These are phyloP conservation scores for Lepidium africanum DNA, from an alignment of 345 rosid genomes.

Conservation along the genomic window DNA sequence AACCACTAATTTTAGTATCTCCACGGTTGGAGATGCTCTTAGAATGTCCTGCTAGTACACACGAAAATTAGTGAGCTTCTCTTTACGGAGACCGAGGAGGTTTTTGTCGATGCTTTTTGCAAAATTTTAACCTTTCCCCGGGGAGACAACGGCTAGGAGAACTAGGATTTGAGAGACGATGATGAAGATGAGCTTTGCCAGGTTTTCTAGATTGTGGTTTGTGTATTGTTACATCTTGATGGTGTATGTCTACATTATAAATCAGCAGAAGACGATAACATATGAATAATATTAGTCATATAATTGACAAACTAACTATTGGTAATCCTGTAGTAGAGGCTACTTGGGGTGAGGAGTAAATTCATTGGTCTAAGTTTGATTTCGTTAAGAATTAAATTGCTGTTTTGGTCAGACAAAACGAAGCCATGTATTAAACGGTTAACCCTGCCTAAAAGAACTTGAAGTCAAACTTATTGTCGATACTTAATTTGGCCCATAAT, in stretches of 20 bases:
- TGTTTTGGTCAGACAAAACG: no score
- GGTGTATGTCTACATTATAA: background rate
- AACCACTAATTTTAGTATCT: no score
- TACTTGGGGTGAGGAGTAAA: no score
- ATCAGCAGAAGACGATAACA: background rate
- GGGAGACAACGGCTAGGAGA: background rate
- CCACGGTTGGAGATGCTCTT: no score
- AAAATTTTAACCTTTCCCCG: slow-evolving; percentile 7
- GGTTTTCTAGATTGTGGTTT: background rate
- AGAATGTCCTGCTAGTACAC: slow-evolving; percentile 51
- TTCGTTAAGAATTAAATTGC: no score
- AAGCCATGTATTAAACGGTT: no score
- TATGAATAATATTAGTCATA: background rate
- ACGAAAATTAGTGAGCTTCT: slow-evolving; percentile 38
- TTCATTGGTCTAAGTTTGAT: no score
- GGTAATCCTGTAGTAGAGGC: no score
- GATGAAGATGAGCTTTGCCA: slow-evolving; percentile 23
- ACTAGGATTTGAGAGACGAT: slow-evolving; percentile 9
- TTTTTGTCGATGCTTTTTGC: background rate
- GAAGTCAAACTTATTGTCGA: background rate
- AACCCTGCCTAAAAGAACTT: no score
- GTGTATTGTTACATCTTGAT: background rate
- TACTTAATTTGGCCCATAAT: no score
- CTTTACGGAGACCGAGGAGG: slow-evolving; percentile 18
- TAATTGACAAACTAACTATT: background rate